Evolutionary conservation across 2,329 filamentous ascomycete species (phyloP), one percentile per base, ranked within the genome.

Genomic region (Zelopaecilomyces penicillatus): DNA sequence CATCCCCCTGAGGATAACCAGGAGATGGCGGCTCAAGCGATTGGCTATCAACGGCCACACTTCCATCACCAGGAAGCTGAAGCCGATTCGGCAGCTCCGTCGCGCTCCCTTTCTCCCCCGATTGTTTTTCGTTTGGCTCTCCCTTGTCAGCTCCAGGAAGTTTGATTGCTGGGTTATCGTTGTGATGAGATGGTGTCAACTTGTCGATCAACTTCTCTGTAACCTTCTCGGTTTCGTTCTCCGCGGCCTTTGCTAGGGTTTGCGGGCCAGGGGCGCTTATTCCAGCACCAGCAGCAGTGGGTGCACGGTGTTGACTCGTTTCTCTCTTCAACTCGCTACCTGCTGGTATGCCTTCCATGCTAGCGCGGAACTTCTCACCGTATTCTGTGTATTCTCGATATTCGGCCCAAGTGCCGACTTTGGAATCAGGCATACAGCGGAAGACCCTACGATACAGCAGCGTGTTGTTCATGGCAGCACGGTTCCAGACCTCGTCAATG

Each of bases 361-460:
- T 76, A 54, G 85, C 82, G 45, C 78, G 76, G 69, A 98, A 96
- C 38, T 82, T 78, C 53, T 85, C 80, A 12, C 76, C 75, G 61
- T 96, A 97, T 4, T 81, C 75, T 43, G 78, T 74, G 58, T 85
- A 95, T 53, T 94, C 85, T 51, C 87, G 84, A 65, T 98, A 98
- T 51, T 95, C 86, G 53, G 85, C 82, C 93, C 93, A 98, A 37
- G 85, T 91, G 51, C 81, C 83, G 28, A 95, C 93, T 59, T 96
- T 88, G 42, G 83, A 96, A 62, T 98, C 93, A 1, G 93, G 93
- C 86, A 95, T 94, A 65, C 90, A 96, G 39, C 90, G 82, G 70
- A 98, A 98, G 6, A 98, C 91, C 49, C 85, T 81, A 30, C 93
- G 85, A 68, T 87, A 98, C 39, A 98, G 77, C 60, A 89, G 91